A percentile compares a stretch with the other conserved stretches of the same genome.
phyloP scores from a whole-genome alignment of 2,329 filamentous ascomycete genomes.

The Lecanoromycetidae sp. region DNA sequence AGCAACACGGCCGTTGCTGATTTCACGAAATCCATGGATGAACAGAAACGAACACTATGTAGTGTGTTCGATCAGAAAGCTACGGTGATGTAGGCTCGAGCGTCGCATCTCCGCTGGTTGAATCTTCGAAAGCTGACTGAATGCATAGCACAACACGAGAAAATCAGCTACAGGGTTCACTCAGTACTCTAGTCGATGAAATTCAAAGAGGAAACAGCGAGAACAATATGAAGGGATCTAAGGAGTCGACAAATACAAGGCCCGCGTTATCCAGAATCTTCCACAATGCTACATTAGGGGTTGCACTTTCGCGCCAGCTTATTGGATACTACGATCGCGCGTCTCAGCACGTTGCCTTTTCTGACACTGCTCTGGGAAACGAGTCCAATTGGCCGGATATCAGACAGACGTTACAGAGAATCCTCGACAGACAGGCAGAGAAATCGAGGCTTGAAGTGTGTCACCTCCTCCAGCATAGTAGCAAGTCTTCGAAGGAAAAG shows the following conservation, averaged over 20 bases:
- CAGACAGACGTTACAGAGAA: not conserved
- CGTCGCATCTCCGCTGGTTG: not conserved
- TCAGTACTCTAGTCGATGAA: not conserved
- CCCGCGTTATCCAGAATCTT: not conserved
- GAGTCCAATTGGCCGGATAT: not conserved
- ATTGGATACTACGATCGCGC: conserved; percentile 3
- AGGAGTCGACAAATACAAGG: not conserved
- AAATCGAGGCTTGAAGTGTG: not conserved
- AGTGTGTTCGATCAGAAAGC: not conserved
- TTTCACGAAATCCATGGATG: conserved; percentile 1
- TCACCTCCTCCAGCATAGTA: not conserved
- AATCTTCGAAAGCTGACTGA: not conserved
- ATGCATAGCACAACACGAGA: conserved; percentile 1
- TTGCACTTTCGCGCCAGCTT: not conserved
- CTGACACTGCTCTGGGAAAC: not conserved
- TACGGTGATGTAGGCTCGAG: not conserved
- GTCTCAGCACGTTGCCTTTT: not conserved
- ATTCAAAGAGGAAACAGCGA: not conserved
- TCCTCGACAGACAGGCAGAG: not conserved
- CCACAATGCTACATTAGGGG: not conserved
- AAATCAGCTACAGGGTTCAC: not conserved
- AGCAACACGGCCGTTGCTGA: conserved; percentile 1
- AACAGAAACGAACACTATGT: not conserved
- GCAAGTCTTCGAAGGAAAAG: not conserved
- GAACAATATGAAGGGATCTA: not conserved